Percentiles rank a stretch among this genome's conserved stretches.
phyloP scores from a whole-genome alignment of 805 yeast genomes.

The Kuraishia borneana region DNA sequence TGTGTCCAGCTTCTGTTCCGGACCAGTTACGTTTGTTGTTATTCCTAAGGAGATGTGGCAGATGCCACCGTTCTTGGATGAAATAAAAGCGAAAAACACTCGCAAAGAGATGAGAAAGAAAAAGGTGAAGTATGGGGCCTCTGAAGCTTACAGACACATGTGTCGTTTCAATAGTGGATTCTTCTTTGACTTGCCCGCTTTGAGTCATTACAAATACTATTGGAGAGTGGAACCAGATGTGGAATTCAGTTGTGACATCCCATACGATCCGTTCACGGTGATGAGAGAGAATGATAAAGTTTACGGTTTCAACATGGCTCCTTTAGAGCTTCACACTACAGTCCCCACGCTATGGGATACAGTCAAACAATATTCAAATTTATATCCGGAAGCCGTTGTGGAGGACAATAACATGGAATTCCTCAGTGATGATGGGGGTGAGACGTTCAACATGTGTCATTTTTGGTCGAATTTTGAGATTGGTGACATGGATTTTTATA shows the following conservation, averaged over 20 bases:
- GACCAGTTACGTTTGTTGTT: conserved; percentile 44
- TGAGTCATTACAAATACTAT: conserved; percentile 39
- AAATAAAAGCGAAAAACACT: conserved; percentile 31
- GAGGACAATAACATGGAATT: conserved; percentile 35
- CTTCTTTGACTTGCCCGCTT: conserved; percentile 34
- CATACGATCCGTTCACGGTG: conserved; percentile 39
- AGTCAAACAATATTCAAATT: conserved; percentile 31
- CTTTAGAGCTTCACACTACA: conserved; percentile 40
- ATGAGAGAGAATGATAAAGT: conserved; percentile 29
- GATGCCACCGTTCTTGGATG: conserved; percentile 55
- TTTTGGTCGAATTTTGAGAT: conserved; percentile 60
- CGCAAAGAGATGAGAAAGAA: conserved; percentile 32
- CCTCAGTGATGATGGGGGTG: conserved; percentile 32
- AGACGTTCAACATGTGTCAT: conserved; percentile 42
- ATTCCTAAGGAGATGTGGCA: conserved; percentile 56
- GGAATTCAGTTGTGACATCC: conserved; percentile 43
- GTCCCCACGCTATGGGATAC: conserved; percentile 41
- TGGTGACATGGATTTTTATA: conserved; percentile 48
- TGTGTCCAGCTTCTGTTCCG: conserved; percentile 39
- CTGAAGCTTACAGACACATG: conserved; percentile 47
- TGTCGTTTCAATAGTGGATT: conserved; percentile 68
- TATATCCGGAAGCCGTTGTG: conserved; percentile 33
- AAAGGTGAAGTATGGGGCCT: conserved; percentile 33
- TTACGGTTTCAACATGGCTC: conserved; percentile 41
- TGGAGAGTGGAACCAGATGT: conserved; percentile 56